Evolutionary conservation across 768 basidiomycete genomes (phyloP).

Genomic region (Russula lepida): DNA sequence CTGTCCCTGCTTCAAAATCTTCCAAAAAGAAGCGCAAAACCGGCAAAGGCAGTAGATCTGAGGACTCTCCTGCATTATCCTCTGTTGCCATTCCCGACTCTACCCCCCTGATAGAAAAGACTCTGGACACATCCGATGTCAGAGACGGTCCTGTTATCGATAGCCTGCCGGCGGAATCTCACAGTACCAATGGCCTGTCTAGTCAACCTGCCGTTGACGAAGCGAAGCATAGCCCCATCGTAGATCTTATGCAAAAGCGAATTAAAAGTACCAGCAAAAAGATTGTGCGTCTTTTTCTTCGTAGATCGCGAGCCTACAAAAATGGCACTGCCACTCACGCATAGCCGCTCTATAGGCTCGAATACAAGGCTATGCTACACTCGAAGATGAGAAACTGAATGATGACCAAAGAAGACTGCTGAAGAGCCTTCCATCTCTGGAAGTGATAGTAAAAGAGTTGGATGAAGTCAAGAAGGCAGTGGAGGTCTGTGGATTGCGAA

Average conservation of each 20-base stretch:
- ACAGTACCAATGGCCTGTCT: constrained; percentile 13
- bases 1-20: constrained; percentile 48
- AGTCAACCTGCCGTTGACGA: constrained; percentile 26
- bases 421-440: constrained; percentile 64
- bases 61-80: constrained; percentile 25
- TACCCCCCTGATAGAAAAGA: constrained; percentile 10
- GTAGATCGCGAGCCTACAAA: constrained; percentile 11
- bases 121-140: constrained; percentile 11
- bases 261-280: constrained; percentile 74
- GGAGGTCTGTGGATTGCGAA: constrained; percentile 46
- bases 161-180: constrained; percentile 9
- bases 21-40: constrained; percentile 64
- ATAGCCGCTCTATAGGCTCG: constrained; percentile 43
- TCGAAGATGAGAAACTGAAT: constrained; percentile 65
- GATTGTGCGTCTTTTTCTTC: constrained; percentile 48
- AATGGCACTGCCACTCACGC: neutral
- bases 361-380: constrained; percentile 61
- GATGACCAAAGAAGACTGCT: constrained; percentile 78
- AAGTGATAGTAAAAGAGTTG: constrained; percentile 74
- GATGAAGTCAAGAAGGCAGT: constrained; percentile 77
- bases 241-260: constrained; percentile 74
- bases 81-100: constrained; percentile 21
- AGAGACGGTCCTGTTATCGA: constrained; percentile 13
- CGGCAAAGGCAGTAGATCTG: constrained; percentile 32
- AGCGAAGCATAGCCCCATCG: constrained; percentile 56